Base-by-base conservation (phyloP, 352 stramenopile genomes). In the Phytophthora pini region DNA sequence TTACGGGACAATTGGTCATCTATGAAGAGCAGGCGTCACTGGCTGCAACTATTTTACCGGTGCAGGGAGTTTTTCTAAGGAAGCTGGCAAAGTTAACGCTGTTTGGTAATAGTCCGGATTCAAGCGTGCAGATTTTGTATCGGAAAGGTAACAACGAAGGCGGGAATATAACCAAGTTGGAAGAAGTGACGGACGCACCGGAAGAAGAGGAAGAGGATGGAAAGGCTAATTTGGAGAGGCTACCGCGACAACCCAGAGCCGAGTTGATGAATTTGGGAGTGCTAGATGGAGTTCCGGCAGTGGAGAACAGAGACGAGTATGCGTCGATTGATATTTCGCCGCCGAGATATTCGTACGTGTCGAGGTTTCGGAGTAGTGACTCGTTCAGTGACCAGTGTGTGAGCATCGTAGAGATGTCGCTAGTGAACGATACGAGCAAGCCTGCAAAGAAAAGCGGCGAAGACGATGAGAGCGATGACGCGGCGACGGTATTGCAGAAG, bases 301-400 rank as follows among this genome's bases (percentile, higher is more conserved):
- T 90, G 6, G 72, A 80, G 24, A 77, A 91, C 62, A 75, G 79
- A 24, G 82, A 92, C 26, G 82, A 91, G 50, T 90, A 89, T 56
- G 82, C 76, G 3, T 65, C 82, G 4, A 76, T 94, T 49, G 84
- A 94, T 44, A 80, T 94, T 12, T 94, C 87, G 24, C 87, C 87
- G n/a, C 87, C 84, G 10, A 79, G 81, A 15, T 93, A 93, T 49
- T 82, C 87, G 63, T 93, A 90, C 59, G 77, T 88, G 2, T 90
- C 82, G 38, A 79, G 87, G 6, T 92, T 94, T 68, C 82, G 87
- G 39, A 92, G 79, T 52, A 90, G 81, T 56, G 80, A 93, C 56
- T 91, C 87, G 48, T 90, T 91, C 60, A 92, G 84, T 45, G 87
- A 94, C 51, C 87, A 93, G 56, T 94, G 87, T 58, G 79, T 93